Base-by-base conservation (phyloP, 177 flowering plant species). In the Vitis hybrid region DNA sequence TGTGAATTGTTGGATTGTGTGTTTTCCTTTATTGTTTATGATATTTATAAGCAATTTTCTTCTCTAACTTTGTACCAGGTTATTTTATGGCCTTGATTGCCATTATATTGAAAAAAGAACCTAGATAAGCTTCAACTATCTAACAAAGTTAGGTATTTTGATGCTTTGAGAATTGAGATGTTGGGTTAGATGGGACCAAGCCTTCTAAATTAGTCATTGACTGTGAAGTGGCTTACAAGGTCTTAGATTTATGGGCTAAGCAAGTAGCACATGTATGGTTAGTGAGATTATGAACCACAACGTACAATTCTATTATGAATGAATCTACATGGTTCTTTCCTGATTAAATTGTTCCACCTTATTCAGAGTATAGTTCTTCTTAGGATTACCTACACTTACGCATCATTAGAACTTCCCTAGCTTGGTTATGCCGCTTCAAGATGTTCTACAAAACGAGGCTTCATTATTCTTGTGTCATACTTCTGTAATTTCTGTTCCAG, bases 1-100 rank as follows among this genome's bases (percentile, higher is more conserved):
- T 65, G 75, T 67, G 73, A 75, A 69, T 74, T 84, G 76, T 69
- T 77, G 70, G 45, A 48, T 39, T 60, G 77, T 55, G 72, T 80
- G 80, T 20, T 68, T 51, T 71, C 3, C 53, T 59, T 51, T 20
- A 4, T 4, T 72, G 52, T 61, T 33, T 60, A 45, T 63, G 19
- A 60, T 58, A 72, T 59, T 11, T 66, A 49, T 56, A 68, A 77
- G 56, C 62, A 56, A 48, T 67, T 65, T 60, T 51, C 29, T 29
- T 33, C 51, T 4, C 13, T 22, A 12, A 12, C 5, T 68, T 59
- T 58, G 10, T 11, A 19, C 53, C 57, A 39, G 4, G 45, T 48
- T 26, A 22, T 33, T 18, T 11, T 51, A 51, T 15, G 52, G 49
- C 50, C 18, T 45, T 31, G 19, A 50, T n/a, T 12, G 45, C 18